Evolutionary conservation across 129 eudicot species (phyloP).

Genomic region (Mikania micrantha): DNA sequence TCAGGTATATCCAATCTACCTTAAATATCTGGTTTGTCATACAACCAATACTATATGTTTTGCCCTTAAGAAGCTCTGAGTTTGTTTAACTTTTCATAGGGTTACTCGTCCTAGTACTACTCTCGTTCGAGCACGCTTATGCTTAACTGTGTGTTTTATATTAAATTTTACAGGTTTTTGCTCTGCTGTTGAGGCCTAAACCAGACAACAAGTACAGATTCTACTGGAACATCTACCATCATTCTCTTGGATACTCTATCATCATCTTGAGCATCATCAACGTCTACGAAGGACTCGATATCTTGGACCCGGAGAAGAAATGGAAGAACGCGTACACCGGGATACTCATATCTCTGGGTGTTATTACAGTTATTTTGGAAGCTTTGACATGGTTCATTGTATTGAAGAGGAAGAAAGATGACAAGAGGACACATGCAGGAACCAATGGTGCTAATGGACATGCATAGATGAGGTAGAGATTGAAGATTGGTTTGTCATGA

Average conservation of each 20-base stretch:
- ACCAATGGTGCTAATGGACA: slow-evolving; percentile 29
- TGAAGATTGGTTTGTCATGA: not conserved
- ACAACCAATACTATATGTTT: no score
- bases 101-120: no score
- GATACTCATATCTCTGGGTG: slow-evolving; percentile 50
- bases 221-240: slow-evolving; percentile 82
- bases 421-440: slow-evolving; percentile 36
- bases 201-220: slow-evolving; percentile 81
- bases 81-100: no score
- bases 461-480: slow-evolving; percentile 3
- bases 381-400: slow-evolving; percentile 65
- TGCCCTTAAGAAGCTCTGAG: no score
- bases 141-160: not conserved
- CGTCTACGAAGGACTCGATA: slow-evolving; percentile 69
- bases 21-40: no score
- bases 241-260: slow-evolving; percentile 47
- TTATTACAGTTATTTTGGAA: slow-evolving; percentile 36
- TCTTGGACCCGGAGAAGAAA: slow-evolving; percentile 68
- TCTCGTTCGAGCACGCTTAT: no score
- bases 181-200: slow-evolving; percentile 78
- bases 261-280: slow-evolving; percentile 56
- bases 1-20: slow-evolving; percentile 68
- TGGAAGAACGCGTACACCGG: slow-evolving; percentile 81
- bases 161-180: slow-evolving; percentile 45
- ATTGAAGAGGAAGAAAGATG: slow-evolving; percentile 44